These are phyloP conservation scores for Periconia digitata DNA, from an alignment of 2,329 filamentous ascomycete species.

Conservation along the genomic window DNA sequence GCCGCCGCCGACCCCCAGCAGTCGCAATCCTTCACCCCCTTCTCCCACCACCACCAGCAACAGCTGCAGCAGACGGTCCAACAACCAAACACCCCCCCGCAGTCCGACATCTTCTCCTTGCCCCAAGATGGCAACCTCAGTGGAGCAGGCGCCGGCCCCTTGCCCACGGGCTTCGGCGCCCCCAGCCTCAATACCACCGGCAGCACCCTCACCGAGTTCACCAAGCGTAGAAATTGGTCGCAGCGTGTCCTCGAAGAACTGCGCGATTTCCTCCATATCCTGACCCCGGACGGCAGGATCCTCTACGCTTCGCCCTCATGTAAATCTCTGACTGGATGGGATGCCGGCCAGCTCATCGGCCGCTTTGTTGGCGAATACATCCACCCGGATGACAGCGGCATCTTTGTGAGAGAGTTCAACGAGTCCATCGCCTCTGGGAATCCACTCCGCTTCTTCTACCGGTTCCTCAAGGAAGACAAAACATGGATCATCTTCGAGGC, in stretches of 20 bases:
- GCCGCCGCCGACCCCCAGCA: conserved; percentile 23
- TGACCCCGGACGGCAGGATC: conserved; percentile 81
- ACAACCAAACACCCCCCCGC: conserved; percentile 10
- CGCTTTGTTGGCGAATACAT: conserved; percentile 79
- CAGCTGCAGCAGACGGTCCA: conserved; percentile 27
- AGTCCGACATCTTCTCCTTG: conserved; percentile 26
- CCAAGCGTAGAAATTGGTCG: conserved; percentile 75
- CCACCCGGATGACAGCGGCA: conserved; percentile 79
- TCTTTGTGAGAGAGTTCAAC: conserved; percentile 86
- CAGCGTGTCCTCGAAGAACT: conserved; percentile 87
- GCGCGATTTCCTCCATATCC: conserved; percentile 83
- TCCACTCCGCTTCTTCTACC: conserved; percentile 80
- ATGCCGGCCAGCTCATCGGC: conserved; percentile 69
- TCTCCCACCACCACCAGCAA: conserved; percentile 21
- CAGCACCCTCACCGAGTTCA: conserved; percentile 66
- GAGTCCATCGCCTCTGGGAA: conserved; percentile 84
- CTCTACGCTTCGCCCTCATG: conserved; percentile 84
- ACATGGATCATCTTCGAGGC: conserved; percentile 82
- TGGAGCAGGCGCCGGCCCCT: conserved; percentile 56
- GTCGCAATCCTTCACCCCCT: conserved; percentile 19
- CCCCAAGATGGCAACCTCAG: conserved; percentile 36
- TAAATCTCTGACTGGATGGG: conserved; percentile 73
- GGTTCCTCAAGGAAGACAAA: conserved; percentile 74
- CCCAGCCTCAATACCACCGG: conserved; percentile 46
- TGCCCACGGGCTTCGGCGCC: conserved; percentile 57